A percentile compares a stretch with the other conserved stretches of the same genome.
Evolutionary conservation across 106 monocot genomes (phyloP).

Genomic region (Dactylorhiza incarnata): DNA sequence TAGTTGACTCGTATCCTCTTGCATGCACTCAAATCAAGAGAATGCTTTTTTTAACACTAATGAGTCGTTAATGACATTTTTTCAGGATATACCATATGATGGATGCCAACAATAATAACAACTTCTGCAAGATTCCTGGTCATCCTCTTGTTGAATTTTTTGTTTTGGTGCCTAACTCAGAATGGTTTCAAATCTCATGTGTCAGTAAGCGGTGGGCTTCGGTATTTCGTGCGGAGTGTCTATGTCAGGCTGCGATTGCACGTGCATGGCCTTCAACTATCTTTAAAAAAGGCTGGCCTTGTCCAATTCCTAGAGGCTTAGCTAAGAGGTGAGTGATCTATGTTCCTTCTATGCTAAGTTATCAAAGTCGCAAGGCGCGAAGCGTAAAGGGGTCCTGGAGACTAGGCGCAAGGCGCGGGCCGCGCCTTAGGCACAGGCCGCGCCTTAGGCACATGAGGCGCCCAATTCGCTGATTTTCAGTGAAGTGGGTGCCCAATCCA

Average conservation of each 20-base stretch:
- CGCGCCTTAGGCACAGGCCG: too few relatives aligned
- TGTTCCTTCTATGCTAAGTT: too few relatives aligned
- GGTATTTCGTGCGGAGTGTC: conserved; percentile 51
- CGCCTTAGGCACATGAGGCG: too few relatives aligned
- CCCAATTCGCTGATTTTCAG: too few relatives aligned
- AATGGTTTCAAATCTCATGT: conserved; percentile 63
- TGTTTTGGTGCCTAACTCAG: conserved; percentile 40
- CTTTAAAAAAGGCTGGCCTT: conserved; percentile 69
- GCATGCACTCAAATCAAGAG: too few relatives aligned
- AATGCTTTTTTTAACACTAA: not conserved
- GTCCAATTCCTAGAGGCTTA: conserved; percentile 73
- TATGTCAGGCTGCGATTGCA: conserved; percentile 76
- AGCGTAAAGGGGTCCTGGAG: too few relatives aligned
- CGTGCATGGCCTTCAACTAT: conserved; percentile 60
- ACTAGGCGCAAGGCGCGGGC: too few relatives aligned
- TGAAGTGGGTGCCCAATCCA: too few relatives aligned
- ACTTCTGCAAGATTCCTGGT: conserved; percentile 56
- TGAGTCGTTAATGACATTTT: not conserved
- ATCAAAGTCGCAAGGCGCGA: too few relatives aligned
- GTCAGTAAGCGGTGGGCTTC: conserved; percentile 67
- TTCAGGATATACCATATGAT: not conserved
- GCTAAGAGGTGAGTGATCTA: conserved; percentile 40
- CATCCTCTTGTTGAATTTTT: conserved; percentile 75
- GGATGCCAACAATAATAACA: not conserved
- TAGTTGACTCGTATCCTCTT: not conserved